These are phyloP conservation scores for Galerina sulciceps DNA, from an alignment of 768 basidiomycete species.

Conservation along the genomic window DNA sequence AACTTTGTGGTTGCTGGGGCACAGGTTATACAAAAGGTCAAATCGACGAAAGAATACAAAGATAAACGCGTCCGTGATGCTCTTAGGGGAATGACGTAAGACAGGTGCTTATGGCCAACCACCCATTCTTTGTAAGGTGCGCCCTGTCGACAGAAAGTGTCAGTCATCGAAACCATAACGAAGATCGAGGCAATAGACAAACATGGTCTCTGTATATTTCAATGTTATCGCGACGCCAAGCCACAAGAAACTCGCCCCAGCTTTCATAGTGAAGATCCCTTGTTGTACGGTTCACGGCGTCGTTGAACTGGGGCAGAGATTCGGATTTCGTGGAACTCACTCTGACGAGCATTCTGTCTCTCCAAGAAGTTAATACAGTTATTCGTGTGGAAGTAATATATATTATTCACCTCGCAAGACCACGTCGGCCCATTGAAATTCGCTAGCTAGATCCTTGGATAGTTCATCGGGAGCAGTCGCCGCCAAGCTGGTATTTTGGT, in stretches of 20 bases:
- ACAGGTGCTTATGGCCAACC: constrained; percentile 74
- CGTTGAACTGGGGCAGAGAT: constrained; percentile 62
- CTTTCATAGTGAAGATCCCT: constrained; percentile 64
- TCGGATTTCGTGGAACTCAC: constrained; percentile 67
- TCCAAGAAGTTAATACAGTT: constrained; percentile 21
- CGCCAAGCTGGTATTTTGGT: constrained; percentile 70
- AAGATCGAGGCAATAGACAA: constrained; percentile 26
- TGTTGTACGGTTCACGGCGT: constrained; percentile 66
- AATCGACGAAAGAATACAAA: constrained; percentile 85
- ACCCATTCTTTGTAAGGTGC: constrained; percentile 69
- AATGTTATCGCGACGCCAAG: constrained; percentile 76
- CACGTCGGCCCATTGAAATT: constrained; percentile 51
- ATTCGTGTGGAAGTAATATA: constrained; percentile 3
- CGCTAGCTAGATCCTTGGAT: constrained; percentile 21
- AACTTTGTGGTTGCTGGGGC: constrained; percentile 51
- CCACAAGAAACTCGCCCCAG: constrained; percentile 85
- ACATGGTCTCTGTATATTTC: constrained; percentile 91
- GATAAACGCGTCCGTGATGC: constrained; percentile 70
- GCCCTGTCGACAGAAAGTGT: constrained; percentile 35
- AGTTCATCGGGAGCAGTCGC: constrained; percentile 40
- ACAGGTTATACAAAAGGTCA: constrained; percentile 80
- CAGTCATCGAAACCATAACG: constrained; percentile 10
- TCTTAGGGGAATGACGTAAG: constrained; percentile 76
- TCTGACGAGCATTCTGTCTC: constrained; percentile 91
- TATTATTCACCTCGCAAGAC: constrained; percentile 82